Conservation (phyloP, 1,284 basidiomycete genomes). For the Grifola frondosa region DNA sequence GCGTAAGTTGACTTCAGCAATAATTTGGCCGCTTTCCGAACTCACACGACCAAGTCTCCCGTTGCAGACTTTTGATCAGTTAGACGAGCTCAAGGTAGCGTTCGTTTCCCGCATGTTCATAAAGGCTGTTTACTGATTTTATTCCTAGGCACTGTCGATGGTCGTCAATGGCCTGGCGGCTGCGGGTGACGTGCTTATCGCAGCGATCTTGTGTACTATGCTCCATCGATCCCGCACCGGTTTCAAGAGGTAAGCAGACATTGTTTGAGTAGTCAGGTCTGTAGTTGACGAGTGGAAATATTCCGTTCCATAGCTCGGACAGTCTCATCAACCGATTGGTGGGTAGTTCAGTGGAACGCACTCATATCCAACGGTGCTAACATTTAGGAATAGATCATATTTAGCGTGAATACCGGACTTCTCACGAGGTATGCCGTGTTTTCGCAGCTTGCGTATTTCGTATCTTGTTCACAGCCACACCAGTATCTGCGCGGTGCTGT, state of each 20-base stretch:
- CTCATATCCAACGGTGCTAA: neutral
- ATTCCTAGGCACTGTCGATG: slow-evolving; percentile 48
- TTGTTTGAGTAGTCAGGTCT: no score
- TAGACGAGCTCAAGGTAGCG: slow-evolving; percentile 44
- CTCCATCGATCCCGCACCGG: slow-evolving; percentile 52
- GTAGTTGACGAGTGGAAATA: neutral
- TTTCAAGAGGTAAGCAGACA: slow-evolving; percentile 44
- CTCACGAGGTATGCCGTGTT: slow-evolving; percentile 41
- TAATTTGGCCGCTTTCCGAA: no score
- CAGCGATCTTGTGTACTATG: slow-evolving; percentile 46
- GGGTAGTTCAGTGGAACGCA: slow-evolving; percentile 7
- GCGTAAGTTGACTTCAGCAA: slow-evolving; percentile 11
- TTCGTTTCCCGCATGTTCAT: neutral
- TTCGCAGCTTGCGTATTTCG: neutral
- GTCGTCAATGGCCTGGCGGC: slow-evolving; percentile 54
- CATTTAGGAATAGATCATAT: slow-evolving; percentile 41
- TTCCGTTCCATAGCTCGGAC: slow-evolving; percentile 42
- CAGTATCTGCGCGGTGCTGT: slow-evolving; percentile 52
- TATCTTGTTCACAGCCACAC: neutral
- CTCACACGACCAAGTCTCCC: slow-evolving; percentile 8
- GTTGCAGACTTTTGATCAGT: slow-evolving; percentile 41
- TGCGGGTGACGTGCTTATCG: slow-evolving; percentile 50
- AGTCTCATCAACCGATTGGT: slow-evolving; percentile 58
- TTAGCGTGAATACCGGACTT: slow-evolving; percentile 55
- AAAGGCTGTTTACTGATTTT: neutral